Evolutionary conservation across 2,329 filamentous ascomycete species (phyloP), one percentile per base, ranked within the genome.

Genomic region (Nemania sp.): DNA sequence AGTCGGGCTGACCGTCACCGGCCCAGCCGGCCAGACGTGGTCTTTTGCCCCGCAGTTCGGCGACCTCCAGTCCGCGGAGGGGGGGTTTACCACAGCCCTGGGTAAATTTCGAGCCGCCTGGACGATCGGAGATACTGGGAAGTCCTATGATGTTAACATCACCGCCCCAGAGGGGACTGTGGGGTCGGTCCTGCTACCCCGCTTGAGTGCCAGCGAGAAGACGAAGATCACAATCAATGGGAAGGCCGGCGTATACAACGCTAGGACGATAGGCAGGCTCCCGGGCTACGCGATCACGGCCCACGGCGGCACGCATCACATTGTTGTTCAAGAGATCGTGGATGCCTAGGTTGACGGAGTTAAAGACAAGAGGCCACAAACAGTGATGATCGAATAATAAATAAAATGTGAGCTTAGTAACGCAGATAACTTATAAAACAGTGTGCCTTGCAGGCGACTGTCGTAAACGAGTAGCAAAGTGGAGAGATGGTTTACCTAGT

Each of bases 1-100:
- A n/a, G 77, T 84, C 2, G 84, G 84, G 0, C 73, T 86, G 8
- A 74, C 75, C 55, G 72, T 84, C 22, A 79, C 79, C 0, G 69
- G 74, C 1, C 77, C 76, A 1, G 77, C 76, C 7, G 81, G 82
- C 0, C 76, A 74, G 26, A 72, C 72, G 10, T 84, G 81, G 81
- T 68, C 69, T 22, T 74, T 83, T 11, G 76, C 76, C 41, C 82
- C 82, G 18, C 80, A 82, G 64, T 77, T 80, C 54, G 81, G 79
- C 0, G 80, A 82, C 66, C 73, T 84, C 20, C 74, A 69, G 0
- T 72, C 73, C 67, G 80, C 77, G 0, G 78, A 83, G 69, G 82
- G 76, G 0, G 82, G 82, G 0, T 83, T 82, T 62, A 76, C 76
- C 1, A 82, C 81, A 0, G 73, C 71, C 10, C 67, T 82, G 20